These are phyloP conservation scores for Candida sakaeoensis DNA, from an alignment of 805 yeast species.

Conservation along the genomic window DNA sequence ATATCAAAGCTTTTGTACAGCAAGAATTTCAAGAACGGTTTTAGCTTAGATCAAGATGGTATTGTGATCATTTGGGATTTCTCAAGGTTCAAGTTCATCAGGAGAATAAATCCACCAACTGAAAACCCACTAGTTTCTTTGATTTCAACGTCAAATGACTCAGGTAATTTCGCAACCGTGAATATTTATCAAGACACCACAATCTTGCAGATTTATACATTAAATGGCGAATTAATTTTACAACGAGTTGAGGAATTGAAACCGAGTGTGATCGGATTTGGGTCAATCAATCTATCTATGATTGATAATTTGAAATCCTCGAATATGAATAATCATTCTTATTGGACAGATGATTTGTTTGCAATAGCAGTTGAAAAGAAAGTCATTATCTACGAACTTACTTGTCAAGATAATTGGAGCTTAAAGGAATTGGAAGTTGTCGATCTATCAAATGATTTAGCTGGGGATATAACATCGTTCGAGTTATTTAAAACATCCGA, in stretches of 20 bases:
- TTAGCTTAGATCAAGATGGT: constrained; percentile 56
- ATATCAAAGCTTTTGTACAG: constrained; percentile 48
- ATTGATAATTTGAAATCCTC: constrained; percentile 21
- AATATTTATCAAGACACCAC: constrained; percentile 16
- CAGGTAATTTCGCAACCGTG: constrained; percentile 49
- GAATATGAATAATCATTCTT: constrained; percentile 24
- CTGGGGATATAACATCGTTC: constrained; percentile 25
- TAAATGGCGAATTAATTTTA: constrained; percentile 50
- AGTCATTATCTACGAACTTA: constrained; percentile 22
- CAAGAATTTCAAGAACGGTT: constrained; percentile 48
- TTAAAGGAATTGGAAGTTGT: constrained; percentile 9
- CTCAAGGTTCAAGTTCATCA: constrained; percentile 46
- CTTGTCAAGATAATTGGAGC: constrained; percentile 14
- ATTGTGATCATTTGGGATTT: constrained; percentile 63
- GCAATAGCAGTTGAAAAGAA: constrained; percentile 19
- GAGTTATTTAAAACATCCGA: constrained; percentile 25
- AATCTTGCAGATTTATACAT: constrained; percentile 38
- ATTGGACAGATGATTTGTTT: constrained; percentile 36
- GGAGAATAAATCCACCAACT: constrained; percentile 26
- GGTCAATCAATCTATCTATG: constrained; percentile 24
- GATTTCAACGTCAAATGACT: constrained; percentile 48
- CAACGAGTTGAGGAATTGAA: constrained; percentile 14
- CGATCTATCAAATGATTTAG: constrained; percentile 7
- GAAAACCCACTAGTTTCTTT: constrained; percentile 15
- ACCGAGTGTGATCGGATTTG: constrained; percentile 25